A percentile compares a stretch with the other conserved stretches of the same genome.
Conservation (phyloP, 208 protist genomes). For the Acanthamoeba sp. region DNA sequence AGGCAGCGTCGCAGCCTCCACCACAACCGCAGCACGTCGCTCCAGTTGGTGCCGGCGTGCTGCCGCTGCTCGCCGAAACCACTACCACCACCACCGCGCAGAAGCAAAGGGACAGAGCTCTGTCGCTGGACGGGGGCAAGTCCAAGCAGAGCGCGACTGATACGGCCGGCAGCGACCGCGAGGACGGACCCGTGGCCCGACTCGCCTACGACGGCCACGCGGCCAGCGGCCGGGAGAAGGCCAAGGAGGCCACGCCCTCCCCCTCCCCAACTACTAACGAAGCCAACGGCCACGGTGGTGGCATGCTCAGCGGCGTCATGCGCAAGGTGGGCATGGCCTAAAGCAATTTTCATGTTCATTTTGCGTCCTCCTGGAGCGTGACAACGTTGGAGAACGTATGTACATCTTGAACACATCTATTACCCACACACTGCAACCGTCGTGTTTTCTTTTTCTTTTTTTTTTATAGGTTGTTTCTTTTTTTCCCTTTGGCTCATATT, state of each 20-base stretch:
- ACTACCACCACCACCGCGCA: background rate
- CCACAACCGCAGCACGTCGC: conserved; percentile 1
- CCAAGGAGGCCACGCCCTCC: conserved; percentile 15
- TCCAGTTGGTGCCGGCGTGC: background rate
- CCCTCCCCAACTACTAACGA: background rate
- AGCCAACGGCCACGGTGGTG: background rate
- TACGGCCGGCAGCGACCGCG: background rate
- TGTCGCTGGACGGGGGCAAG: background rate
- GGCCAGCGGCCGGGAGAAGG: background rate
- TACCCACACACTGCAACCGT: too few relatives aligned
- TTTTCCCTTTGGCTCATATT: too few relatives aligned
- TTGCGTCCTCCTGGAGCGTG: too few relatives aligned
- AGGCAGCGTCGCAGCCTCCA: background rate
- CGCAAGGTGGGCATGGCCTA: conserved; percentile 32
- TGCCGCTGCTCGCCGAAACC: background rate
- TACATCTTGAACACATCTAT: too few relatives aligned
- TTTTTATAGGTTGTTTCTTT: too few relatives aligned
- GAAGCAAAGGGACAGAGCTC: background rate
- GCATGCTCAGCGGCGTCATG: background rate
- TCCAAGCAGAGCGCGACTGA: background rate
- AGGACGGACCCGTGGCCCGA: conserved; percentile 8
- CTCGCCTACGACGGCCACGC: background rate
- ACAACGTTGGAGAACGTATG: too few relatives aligned
- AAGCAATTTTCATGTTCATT: too few relatives aligned
- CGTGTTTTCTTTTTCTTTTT: too few relatives aligned